Percentiles rank a stretch among this genome's conserved stretches.
These are phyloP conservation scores for Atkinsonella texensis DNA, from an alignment of 2,329 filamentous ascomycete genomes.

Conservation along the genomic window DNA sequence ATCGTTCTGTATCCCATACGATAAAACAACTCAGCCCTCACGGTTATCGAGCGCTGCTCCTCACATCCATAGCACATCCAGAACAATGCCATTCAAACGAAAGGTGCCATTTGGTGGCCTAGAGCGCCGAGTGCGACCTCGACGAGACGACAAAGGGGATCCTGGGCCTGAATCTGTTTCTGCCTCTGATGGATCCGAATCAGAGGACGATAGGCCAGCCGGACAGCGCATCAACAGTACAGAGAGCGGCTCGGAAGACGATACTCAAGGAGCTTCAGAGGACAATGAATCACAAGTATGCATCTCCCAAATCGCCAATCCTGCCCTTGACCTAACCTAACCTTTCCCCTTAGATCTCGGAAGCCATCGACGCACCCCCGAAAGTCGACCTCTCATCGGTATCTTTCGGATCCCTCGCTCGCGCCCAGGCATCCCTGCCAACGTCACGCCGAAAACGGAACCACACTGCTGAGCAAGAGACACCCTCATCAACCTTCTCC, in stretches of 20 bases:
- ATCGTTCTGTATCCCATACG: not conserved
- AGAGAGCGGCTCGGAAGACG: constrained; percentile 16
- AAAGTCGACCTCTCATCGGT: constrained; percentile 44
- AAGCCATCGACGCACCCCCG: constrained; percentile 8
- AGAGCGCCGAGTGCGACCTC: constrained; percentile 31
- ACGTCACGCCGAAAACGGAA: constrained; percentile 16
- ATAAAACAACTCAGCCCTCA: not conserved
- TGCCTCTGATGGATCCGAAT: constrained; percentile 11
- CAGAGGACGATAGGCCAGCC: constrained; percentile 18
- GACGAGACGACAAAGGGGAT: constrained; percentile 32
- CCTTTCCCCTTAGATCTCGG: not conserved
- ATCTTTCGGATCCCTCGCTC: constrained; percentile 82
- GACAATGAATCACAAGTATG: constrained; percentile 18
- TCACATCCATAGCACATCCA: not conserved
- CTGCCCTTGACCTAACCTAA: not conserved
- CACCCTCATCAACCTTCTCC: not conserved
- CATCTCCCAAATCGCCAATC: constrained; percentile 12
- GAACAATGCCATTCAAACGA: constrained; percentile 25
- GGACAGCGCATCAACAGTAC: constrained; percentile 16
- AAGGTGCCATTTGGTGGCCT: constrained; percentile 25
- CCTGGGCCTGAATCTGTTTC: constrained; percentile 19
- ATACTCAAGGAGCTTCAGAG: constrained; percentile 19
- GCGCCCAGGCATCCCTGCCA: constrained; percentile 62
- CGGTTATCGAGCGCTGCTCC: not conserved
- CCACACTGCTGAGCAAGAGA: not conserved